A percentile compares a stretch with the other conserved stretches of the same genome.
phyloP scores from a whole-genome alignment of 2,329 filamentous ascomycete genomes.

The Calonectria montana region DNA sequence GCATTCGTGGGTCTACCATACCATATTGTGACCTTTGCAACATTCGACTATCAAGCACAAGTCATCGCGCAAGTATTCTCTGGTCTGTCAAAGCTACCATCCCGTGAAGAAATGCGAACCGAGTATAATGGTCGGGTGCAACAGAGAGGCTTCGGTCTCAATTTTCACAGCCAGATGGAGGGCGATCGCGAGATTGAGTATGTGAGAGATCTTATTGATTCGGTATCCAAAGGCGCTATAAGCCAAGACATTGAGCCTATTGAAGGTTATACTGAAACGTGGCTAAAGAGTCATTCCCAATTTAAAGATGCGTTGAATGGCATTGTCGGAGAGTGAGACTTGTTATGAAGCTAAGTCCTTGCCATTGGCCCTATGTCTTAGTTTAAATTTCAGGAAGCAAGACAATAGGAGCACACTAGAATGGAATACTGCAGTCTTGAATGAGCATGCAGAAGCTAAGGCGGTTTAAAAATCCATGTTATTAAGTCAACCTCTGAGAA shows the following conservation, averaged over 20 bases:
- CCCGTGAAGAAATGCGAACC: background rate
- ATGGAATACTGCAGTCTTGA: too few relatives aligned
- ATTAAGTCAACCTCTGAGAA: too few relatives aligned
- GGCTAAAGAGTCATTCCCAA: background rate
- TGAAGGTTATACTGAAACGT: background rate
- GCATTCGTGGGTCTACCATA: slow-evolving; percentile 73
- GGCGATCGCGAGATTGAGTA: background rate
- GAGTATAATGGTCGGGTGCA: background rate
- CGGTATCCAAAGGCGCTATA: background rate
- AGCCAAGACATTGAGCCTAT: background rate
- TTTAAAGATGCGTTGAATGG: background rate
- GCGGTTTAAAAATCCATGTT: too few relatives aligned
- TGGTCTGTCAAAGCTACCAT: slow-evolving; percentile 42
- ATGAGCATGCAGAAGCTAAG: too few relatives aligned
- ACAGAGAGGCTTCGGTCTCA: background rate
- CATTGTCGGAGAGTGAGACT: background rate
- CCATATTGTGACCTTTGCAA: slow-evolving; percentile 72
- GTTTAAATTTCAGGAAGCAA: background rate
- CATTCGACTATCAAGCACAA: slow-evolving; percentile 77
- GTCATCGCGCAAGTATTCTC: slow-evolving; percentile 68
- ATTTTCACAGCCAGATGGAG: background rate
- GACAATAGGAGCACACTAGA: background rate
- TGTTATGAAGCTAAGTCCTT: too few relatives aligned
- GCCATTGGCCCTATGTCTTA: too few relatives aligned
- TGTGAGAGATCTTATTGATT: background rate